Evolutionary conservation across 805 yeast species (phyloP), one percentile per base, ranked within the genome.

Genomic region (Priceomyces melissophilus): DNA sequence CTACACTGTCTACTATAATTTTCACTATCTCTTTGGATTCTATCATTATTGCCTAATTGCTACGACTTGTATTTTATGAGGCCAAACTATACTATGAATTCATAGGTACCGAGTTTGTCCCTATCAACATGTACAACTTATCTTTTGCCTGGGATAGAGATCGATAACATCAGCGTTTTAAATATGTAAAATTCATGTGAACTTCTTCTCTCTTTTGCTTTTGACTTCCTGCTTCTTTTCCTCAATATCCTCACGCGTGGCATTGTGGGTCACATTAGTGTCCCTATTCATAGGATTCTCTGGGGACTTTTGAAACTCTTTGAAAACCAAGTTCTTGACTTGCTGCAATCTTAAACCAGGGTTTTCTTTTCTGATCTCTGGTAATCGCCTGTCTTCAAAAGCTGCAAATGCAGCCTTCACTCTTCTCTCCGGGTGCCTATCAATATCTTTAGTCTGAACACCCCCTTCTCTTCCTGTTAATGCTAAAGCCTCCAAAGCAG

Each of bases 341-440:
- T 87, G 96, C 57, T 84, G 86, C 54, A 81, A 71, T 54, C 95
- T 76, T 52, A 87, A 69, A 10, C 96, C 96, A 3, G 90, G 89
- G 52, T 81, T 70, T 61, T 87, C 95, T 58, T 79, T 73, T 62
- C 82, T 80, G 41, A 83, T 42, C 54, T 83, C 87, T 4, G 93
- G 91, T 32, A 84, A 57, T 53, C 91, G 74, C 41, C 71, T 67
- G 46, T 81, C 91, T 53, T 86, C 87, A 54, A 65, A 87, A 1
- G 86, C 87, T 10, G 78, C 72, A 42, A 71, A 70, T 0, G 95
- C 95, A 17, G 91, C 87, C 67, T 86, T 87, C 63, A 82, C 84
- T 57, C 96, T 77, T 64, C 95, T 78, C 68, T 87, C 96, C 8
- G 96, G 95, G 52, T 87, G 96, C 61, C 88, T 80, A 45, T 87